Evolutionary conservation across 108 stramenopile species (phyloP).

Genomic region (Nannochloropsis oceanica): DNA sequence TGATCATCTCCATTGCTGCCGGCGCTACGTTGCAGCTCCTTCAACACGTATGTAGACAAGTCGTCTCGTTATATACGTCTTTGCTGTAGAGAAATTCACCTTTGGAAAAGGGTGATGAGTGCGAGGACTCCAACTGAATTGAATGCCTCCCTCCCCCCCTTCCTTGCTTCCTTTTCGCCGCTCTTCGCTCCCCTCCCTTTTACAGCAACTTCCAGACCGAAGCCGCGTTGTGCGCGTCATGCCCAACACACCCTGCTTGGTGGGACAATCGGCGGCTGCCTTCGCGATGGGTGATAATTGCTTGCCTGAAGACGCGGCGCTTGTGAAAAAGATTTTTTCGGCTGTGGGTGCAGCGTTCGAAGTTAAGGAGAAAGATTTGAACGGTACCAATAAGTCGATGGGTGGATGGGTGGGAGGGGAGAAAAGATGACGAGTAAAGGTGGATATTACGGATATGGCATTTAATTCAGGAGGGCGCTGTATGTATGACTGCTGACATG

Average conservation of each 20-base stretch:
- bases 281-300: slow-evolving; percentile 53
- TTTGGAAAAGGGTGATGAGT: no score
- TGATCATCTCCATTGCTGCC: slow-evolving; percentile 72
- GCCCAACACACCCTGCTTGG: slow-evolving; percentile 86
- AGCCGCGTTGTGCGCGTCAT: slow-evolving; percentile 67
- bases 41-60: background rate
- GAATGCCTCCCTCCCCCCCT: no score
- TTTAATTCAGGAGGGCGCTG: background rate
- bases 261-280: slow-evolving; percentile 66
- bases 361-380: slow-evolving; percentile 49
- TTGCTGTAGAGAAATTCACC: no score
- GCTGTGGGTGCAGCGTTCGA: slow-evolving; percentile 59
- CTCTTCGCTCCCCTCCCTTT: no score
- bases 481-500: no score
- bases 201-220: background rate
- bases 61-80: background rate
- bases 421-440: background rate
- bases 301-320: slow-evolving; percentile 48
- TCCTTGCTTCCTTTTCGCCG: no score
- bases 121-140: no score
- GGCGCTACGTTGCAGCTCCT: slow-evolving; percentile 12
- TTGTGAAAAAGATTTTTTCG: slow-evolving; percentile 56
- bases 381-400: slow-evolving; percentile 7
- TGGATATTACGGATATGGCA: background rate
- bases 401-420: background rate